Percentiles rank a stretch among this genome's conserved stretches.
Evolutionary conservation across 768 basidiomycete species (phyloP).

Genomic region (Tephrocybe sp.): DNA sequence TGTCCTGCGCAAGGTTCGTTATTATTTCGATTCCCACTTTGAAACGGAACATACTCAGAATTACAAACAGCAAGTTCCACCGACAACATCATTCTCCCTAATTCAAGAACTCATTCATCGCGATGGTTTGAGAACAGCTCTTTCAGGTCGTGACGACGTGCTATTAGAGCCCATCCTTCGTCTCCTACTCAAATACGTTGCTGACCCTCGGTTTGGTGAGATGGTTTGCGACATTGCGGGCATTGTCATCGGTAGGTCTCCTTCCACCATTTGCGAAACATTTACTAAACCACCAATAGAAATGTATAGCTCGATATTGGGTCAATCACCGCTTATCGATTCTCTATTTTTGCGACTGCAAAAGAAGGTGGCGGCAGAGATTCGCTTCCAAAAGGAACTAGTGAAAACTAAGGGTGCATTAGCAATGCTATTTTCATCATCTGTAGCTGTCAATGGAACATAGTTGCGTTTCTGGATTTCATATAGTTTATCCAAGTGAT

Average conservation of each 20-base stretch:
- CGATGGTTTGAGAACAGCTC: slow-evolving; percentile 82
- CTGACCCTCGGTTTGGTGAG: slow-evolving; percentile 91
- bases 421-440: slow-evolving; percentile 82
- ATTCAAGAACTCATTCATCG: slow-evolving; percentile 92
- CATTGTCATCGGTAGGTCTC: slow-evolving; percentile 75
- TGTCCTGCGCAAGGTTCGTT: slow-evolving; percentile 74
- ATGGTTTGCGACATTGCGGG: slow-evolving; percentile 78
- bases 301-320: slow-evolving; percentile 88
- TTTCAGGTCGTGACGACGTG: slow-evolving; percentile 91
- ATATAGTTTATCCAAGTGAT: too few species aligned
- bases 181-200: slow-evolving; percentile 78
- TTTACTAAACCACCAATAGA: slow-evolving; percentile 45
- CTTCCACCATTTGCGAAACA: slow-evolving; percentile 7
- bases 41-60: background rate
- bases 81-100: slow-evolving; percentile 83
- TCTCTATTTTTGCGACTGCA: slow-evolving; percentile 76
- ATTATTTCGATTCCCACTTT: background rate
- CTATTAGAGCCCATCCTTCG: slow-evolving; percentile 89
- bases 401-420: slow-evolving; percentile 81
- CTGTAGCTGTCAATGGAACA: slow-evolving; percentile 23
- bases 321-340: slow-evolving; percentile 92
- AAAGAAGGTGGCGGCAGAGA: slow-evolving; percentile 81
- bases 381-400: slow-evolving; percentile 86
- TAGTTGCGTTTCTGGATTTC: slow-evolving; percentile 6
- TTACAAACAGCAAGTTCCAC: slow-evolving; percentile 66